Percentiles rank a stretch among this genome's conserved stretches.
phyloP scores from a whole-genome alignment of 768 basidiomycete genomes.

The Boletus reticulatus region DNA sequence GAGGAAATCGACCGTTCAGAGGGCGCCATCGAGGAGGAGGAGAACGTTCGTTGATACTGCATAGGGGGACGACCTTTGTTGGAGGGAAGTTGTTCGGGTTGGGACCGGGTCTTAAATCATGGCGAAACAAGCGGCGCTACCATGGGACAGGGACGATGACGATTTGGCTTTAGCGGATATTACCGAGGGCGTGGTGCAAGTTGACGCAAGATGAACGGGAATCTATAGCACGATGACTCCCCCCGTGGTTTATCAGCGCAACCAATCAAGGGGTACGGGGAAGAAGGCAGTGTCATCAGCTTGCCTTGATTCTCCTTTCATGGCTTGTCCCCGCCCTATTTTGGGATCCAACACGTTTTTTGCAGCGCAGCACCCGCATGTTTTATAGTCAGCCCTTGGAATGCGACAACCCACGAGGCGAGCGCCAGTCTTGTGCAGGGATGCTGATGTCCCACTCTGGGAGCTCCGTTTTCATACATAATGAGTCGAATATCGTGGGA shows the following conservation, averaged over 20 bases:
- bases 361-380: constrained; percentile 34
- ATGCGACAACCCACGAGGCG: constrained; percentile 30
- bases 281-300: constrained; percentile 27
- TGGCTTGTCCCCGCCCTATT: constrained; percentile 21
- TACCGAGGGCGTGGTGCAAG: constrained; percentile 34
- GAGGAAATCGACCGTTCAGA: constrained; percentile 35
- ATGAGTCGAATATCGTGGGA: constrained; percentile 23
- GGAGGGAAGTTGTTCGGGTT: constrained; percentile 4
- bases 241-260: constrained; percentile 31
- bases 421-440: constrained; percentile 23
- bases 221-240: constrained; percentile 30
- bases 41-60: constrained; percentile 30
- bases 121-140: constrained; percentile 22
- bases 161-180: constrained; percentile 29
- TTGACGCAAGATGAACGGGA: constrained; percentile 32
- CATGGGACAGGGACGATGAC: constrained; percentile 19
- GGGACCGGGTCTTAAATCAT: constrained; percentile 25
- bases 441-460: constrained; percentile 20
- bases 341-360: constrained; percentile 33
- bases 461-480: constrained; percentile 30
- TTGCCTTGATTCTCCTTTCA: constrained; percentile 19
- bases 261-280: constrained; percentile 31
- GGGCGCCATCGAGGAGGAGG: constrained; percentile 32
- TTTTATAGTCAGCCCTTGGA: constrained; percentile 16
- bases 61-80: constrained; percentile 21